Conservation (phyloP, 768 basidiomycete genomes). For the Myochromella boudieri region DNA sequence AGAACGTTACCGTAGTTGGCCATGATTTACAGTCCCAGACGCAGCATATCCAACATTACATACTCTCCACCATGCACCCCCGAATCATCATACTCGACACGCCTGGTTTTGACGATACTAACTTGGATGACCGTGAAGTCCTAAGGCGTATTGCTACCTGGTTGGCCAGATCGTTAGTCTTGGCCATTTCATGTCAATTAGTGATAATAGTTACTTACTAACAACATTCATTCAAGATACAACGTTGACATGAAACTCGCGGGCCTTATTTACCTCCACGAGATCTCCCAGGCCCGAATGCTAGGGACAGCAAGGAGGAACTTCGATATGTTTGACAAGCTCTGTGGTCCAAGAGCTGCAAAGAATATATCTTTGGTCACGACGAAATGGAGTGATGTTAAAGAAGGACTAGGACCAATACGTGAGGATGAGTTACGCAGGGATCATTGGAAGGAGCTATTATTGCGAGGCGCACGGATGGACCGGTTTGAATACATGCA, state of each 20-base stretch:
- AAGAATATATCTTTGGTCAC: conserved; percentile 17
- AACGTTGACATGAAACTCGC: conserved; percentile 12
- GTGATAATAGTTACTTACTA: not conserved
- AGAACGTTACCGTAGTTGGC: conserved; percentile 4
- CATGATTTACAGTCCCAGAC: conserved; percentile 14
- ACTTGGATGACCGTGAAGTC: conserved; percentile 8
- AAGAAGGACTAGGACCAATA: not conserved
- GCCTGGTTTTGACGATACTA: conserved; percentile 14
- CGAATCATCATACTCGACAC: conserved; percentile 14
- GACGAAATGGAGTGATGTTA: conserved; percentile 13
- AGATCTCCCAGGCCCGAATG: conserved; percentile 19
- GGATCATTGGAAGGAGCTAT: not conserved
- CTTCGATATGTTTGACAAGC: conserved; percentile 16
- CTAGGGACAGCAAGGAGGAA: conserved; percentile 19
- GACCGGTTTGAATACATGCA: conserved; percentile 9
- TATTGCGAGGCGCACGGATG: not conserved
- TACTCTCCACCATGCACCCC: conserved; percentile 4
- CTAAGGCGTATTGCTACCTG: conserved; percentile 10
- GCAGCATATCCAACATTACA: conserved; percentile 9
- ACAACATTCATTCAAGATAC: conserved; percentile 2
- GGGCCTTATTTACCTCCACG: conserved; percentile 18
- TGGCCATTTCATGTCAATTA: conserved; percentile 6
- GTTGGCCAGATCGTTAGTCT: conserved; percentile 1
- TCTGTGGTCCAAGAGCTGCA: conserved; percentile 14
- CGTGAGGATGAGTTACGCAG: conserved; percentile 11